Percentiles rank a stretch among this genome's conserved stretches.
Conservation (phyloP, 2,329 filamentous ascomycete genomes). For the Fusarium scirpi region DNA sequence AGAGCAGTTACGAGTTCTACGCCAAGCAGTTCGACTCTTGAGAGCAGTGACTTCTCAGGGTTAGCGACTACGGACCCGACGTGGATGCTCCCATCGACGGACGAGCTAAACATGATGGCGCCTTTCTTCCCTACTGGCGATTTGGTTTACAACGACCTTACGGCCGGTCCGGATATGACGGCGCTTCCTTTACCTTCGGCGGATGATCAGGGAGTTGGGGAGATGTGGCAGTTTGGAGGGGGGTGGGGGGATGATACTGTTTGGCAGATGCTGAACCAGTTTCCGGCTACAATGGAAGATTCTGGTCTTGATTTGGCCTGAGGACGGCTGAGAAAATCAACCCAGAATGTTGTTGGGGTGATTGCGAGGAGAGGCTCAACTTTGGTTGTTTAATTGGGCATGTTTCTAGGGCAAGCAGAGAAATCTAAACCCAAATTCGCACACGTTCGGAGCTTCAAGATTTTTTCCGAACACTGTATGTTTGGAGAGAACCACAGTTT, state of each 20-base stretch:
- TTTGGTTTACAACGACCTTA: slow-evolving; percentile 67
- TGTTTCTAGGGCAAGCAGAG: background rate
- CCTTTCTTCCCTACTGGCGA: slow-evolving; percentile 69
- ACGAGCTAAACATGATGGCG: slow-evolving; percentile 64
- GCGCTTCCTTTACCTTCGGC: slow-evolving; percentile 34
- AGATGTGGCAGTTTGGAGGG: slow-evolving; percentile 65
- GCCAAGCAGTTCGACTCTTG: slow-evolving; percentile 25
- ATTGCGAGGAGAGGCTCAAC: background rate
- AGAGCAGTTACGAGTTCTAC: slow-evolving; percentile 27
- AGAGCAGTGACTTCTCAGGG: slow-evolving; percentile 10
- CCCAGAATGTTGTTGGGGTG: background rate
- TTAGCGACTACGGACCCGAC: slow-evolving; percentile 37
- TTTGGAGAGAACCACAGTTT: background rate
- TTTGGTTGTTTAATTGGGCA: background rate
- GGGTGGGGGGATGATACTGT: slow-evolving; percentile 67
- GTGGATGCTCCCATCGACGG: slow-evolving; percentile 59
- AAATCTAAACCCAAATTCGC: background rate
- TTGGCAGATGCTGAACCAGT: slow-evolving; percentile 67
- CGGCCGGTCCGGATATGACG: slow-evolving; percentile 54
- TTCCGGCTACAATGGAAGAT: slow-evolving; percentile 49
- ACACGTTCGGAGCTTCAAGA: background rate
- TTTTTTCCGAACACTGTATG: background rate
- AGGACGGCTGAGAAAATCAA: background rate
- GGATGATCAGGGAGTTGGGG: slow-evolving; percentile 16
- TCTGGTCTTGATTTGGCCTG: slow-evolving; percentile 13